Evolutionary conservation across 2,329 filamentous ascomycete species (phyloP).

Genomic region (Teratosphaeria nubilosa): DNA sequence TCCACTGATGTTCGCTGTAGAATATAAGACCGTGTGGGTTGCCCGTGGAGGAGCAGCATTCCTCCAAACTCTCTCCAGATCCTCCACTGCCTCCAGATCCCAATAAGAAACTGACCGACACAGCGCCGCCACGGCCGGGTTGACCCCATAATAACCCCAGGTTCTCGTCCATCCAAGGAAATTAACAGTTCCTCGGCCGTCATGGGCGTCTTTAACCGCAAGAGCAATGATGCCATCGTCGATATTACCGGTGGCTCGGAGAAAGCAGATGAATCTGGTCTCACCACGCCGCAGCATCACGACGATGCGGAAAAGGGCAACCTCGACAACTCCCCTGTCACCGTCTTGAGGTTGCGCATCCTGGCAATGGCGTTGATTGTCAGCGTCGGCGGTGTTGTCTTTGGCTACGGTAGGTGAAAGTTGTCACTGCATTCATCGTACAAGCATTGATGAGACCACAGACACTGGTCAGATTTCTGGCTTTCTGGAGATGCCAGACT

Average conservation of each 20-base stretch:
- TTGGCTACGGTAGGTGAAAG: constrained; percentile 19
- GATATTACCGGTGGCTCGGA: background rate
- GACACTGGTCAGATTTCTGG: constrained; percentile 52
- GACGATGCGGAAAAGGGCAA: constrained; percentile 14
- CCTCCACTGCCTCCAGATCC: background rate
- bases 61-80: background rate
- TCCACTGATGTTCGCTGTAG: background rate
- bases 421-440: constrained; percentile 2
- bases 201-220: background rate
- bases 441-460: constrained; percentile 17
- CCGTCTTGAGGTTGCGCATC: constrained; percentile 19
- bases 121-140: background rate
- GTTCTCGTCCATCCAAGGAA: background rate
- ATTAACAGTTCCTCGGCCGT: background rate
- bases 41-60: background rate
- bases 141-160: background rate
- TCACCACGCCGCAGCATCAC: background rate
- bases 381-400: constrained; percentile 28
- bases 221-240: background rate
- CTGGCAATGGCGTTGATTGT: constrained; percentile 27
- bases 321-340: constrained; percentile 13
- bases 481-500: constrained; percentile 53
- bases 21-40: background rate
- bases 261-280: background rate
- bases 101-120: background rate